These are phyloP conservation scores for Fraxinus platypoda DNA, from an alignment of 305 asterid species.

Conservation along the genomic window DNA sequence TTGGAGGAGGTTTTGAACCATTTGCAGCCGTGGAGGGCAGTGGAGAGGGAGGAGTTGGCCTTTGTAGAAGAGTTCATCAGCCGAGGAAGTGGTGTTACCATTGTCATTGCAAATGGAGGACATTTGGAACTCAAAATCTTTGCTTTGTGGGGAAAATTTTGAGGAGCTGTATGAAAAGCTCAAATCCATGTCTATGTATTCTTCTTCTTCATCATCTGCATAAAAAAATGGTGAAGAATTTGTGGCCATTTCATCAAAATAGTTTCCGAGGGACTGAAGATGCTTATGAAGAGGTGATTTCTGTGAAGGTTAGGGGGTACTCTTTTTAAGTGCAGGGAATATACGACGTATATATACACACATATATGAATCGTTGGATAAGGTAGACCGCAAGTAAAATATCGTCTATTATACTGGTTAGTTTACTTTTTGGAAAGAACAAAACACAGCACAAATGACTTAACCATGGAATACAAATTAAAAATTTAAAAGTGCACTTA, in stretches of 20 bases:
- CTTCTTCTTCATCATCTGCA: slow-evolving; percentile 45
- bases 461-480: neutral
- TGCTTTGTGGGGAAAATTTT: slow-evolving; percentile 37
- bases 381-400: neutral
- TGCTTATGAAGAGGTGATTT: slow-evolving; percentile 49
- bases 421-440: neutral
- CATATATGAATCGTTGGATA: neutral
- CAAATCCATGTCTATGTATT: slow-evolving; percentile 73
- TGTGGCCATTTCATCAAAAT: slow-evolving; percentile 37
- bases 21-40: slow-evolving; percentile 57
- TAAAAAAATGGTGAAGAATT: slow-evolving; percentile 16
- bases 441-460: neutral
- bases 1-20: slow-evolving; percentile 48
- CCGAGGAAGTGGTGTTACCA: slow-evolving; percentile 45
- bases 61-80: slow-evolving; percentile 86
- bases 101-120: slow-evolving; percentile 26
- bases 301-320: slow-evolving; percentile 33
- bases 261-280: slow-evolving; percentile 22
- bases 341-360: neutral
- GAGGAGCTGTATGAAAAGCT: slow-evolving; percentile 28
- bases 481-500: neutral
- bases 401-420: neutral
- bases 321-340: slow-evolving; percentile 34
- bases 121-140: slow-evolving; percentile 87
- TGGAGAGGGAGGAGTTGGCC: slow-evolving; percentile 89